Evolutionary conservation across 331 rosid species (phyloP).

Genomic region (Erythrophleum ivorense): DNA sequence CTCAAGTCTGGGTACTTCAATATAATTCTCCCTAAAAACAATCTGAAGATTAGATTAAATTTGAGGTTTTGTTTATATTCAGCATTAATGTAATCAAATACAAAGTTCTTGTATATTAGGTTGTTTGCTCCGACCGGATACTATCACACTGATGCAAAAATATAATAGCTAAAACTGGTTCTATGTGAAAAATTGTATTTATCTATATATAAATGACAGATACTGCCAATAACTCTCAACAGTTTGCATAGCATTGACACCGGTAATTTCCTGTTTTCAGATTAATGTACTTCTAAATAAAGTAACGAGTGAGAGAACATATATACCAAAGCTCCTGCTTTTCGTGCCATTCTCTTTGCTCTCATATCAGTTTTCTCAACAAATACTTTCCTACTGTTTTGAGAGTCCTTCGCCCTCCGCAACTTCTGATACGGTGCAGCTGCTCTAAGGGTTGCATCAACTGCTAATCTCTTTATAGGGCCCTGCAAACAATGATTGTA

Average conservation of each 20-base stretch:
- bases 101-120: background rate
- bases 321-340: slow-evolving; percentile 97
- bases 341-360: slow-evolving; percentile 99
- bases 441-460: slow-evolving; percentile 98
- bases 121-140: slow-evolving; percentile 24
- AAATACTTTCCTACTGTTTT: slow-evolving; percentile 76
- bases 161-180: background rate
- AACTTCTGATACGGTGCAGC: slow-evolving; percentile 98
- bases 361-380: slow-evolving; percentile 97
- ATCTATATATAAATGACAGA: slow-evolving; percentile 7
- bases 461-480: slow-evolving; percentile 93
- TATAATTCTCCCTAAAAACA: too few species aligned
- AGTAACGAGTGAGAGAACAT: slow-evolving; percentile 25
- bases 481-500: too few species aligned
- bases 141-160: slow-evolving; percentile 4
- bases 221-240: slow-evolving; percentile 9
- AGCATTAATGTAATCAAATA: slow-evolving; percentile 13
- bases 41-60: slow-evolving; percentile 2
- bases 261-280: slow-evolving; percentile 21
- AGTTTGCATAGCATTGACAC: slow-evolving; percentile 16
- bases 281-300: background rate
- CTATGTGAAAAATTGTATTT: background rate
- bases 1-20: too few species aligned
- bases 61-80: slow-evolving; percentile 26
- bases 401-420: slow-evolving; percentile 80